Evolutionary conservation across 1,284 basidiomycete genomes (phyloP).

Genomic region (Ganoderma multipileum): DNA sequence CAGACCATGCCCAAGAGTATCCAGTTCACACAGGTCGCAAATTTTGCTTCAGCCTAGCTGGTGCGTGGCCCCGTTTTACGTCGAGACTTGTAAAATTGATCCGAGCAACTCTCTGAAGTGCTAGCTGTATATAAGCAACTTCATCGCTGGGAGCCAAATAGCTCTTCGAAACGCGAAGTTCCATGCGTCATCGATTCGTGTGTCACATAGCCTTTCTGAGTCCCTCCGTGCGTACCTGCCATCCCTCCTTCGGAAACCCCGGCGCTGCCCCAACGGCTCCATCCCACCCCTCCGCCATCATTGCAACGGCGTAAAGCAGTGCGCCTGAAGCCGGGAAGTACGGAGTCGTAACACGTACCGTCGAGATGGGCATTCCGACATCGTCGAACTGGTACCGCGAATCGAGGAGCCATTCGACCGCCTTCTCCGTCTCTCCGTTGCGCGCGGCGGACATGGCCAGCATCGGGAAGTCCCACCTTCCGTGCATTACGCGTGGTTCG

Average conservation of each 20-base stretch:
- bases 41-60: not conserved
- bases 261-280: conserved; percentile 48
- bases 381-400: conserved; percentile 64
- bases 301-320: conserved; percentile 57
- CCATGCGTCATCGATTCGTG: not conserved
- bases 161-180: not conserved
- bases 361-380: conserved; percentile 65
- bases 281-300: conserved; percentile 68
- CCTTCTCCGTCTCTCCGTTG: conserved; percentile 53
- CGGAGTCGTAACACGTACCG: conserved; percentile 61
- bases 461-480: conserved; percentile 68
- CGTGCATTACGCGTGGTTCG: conserved; percentile 5
- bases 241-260: conserved; percentile 55
- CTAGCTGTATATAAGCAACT: not conserved
- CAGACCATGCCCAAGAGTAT: not conserved
- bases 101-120: not conserved
- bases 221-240: conserved; percentile 54
- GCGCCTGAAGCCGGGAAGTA: conserved; percentile 65
- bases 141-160: not conserved
- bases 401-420: conserved; percentile 61
- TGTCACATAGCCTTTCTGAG: conserved; percentile 49
- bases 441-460: conserved; percentile 67
- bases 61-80: not conserved
- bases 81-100: not conserved
- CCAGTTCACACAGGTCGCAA: not conserved